Conservation (phyloP, 805 yeast species). For the Brettanomyces bruxellensis region DNA sequence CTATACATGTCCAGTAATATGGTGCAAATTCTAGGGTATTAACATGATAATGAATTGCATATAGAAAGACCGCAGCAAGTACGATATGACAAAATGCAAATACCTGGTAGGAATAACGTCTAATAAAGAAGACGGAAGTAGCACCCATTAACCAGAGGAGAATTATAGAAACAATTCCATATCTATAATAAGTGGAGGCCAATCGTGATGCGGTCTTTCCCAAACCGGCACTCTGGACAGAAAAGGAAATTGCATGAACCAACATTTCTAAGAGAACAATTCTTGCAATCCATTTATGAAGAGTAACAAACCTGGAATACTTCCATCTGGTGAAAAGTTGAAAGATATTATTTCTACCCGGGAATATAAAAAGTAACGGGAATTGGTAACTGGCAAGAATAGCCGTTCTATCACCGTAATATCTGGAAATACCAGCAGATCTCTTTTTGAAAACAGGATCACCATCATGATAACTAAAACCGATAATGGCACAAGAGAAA, state of each 20-base stretch:
- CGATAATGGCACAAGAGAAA: conserved; percentile 14
- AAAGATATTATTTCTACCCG: conserved; percentile 55
- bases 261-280: conserved; percentile 31
- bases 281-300: conserved; percentile 52
- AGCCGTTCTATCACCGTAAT: conserved; percentile 44
- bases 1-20: conserved; percentile 29
- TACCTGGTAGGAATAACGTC: conserved; percentile 51
- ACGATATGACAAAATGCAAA: conserved; percentile 52
- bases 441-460: conserved; percentile 14
- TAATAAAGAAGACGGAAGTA: conserved; percentile 20
- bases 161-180: conserved; percentile 32
- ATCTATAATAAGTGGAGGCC: conserved; percentile 18
- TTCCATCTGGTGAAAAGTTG: conserved; percentile 54
- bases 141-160: conserved; percentile 21
- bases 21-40: conserved; percentile 22
- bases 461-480: conserved; percentile 12
- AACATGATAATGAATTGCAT: conserved; percentile 54
- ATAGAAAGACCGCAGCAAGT: conserved; percentile 43
- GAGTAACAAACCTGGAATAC: conserved; percentile 42
- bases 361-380: conserved; percentile 48
- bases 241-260: conserved; percentile 32
- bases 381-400: conserved; percentile 36
- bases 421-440: conserved; percentile 22
- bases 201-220: conserved; percentile 21
- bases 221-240: conserved; percentile 14